A percentile compares a stretch with the other conserved stretches of the same genome.
These are phyloP conservation scores for Fusarium nurragi DNA, from an alignment of 2,329 filamentous ascomycete genomes.

Conservation along the genomic window DNA sequence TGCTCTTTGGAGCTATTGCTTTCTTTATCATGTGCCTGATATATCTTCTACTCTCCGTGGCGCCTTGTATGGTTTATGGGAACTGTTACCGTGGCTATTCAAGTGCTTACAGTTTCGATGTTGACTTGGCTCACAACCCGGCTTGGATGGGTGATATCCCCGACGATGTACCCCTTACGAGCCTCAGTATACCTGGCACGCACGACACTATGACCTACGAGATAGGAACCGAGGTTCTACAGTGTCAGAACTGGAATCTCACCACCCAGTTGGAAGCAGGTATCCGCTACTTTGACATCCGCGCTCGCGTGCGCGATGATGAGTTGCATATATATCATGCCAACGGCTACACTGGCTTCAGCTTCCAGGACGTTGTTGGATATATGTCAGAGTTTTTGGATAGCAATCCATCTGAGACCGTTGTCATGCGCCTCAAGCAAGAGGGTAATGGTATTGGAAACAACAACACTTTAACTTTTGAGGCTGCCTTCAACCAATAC, in stretches of 20 bases:
- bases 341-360: constrained; percentile 56
- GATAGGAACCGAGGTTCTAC: constrained; percentile 49
- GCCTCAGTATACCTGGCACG: constrained; percentile 61
- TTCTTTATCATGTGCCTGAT: constrained; percentile 43
- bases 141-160: constrained; percentile 58
- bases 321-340: constrained; percentile 60
- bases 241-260: constrained; percentile 61
- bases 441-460: constrained; percentile 53
- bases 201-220: constrained; percentile 63
- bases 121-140: constrained; percentile 46
- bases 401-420: constrained; percentile 55
- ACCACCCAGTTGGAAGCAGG: constrained; percentile 57
- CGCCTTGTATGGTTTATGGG: constrained; percentile 44
- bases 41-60: constrained; percentile 42
- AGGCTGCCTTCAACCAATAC: constrained; percentile 57
- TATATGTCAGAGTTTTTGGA: constrained; percentile 59
- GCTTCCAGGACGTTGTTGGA: constrained; percentile 54
- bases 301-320: constrained; percentile 55
- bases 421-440: constrained; percentile 62
- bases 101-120: constrained; percentile 55
- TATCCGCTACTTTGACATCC: constrained; percentile 61
- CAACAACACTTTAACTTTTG: constrained; percentile 53
- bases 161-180: constrained; percentile 53
- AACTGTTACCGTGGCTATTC: constrained; percentile 46
- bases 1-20: constrained; percentile 27